Evolutionary conservation across 495 filamentous ascomycete species (phyloP), one percentile per base, ranked within the genome.

Genomic region (Penicillium roqueforti): DNA sequence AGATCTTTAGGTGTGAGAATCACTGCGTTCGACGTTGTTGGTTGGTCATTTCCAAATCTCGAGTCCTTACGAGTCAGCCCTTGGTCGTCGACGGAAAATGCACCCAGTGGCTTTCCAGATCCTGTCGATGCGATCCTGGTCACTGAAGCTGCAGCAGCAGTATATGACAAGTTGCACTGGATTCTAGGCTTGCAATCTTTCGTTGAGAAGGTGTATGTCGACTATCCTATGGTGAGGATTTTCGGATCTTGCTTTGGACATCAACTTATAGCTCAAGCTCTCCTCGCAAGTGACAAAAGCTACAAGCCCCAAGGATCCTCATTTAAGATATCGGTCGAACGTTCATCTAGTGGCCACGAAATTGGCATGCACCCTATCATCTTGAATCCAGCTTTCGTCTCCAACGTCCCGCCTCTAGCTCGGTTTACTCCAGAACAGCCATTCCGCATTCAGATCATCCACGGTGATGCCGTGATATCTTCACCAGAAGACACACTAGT

Each of bases 241-340:
- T 62, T 68, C 31, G 66, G 68, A 13, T 64, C 65, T 14, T 71
- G 63, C 42, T 71, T 71, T 49, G 68, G 68, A 0, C 66, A 71
- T 47, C 63, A 71, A 36, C 43, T 69, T 6, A 61, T 71, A 44
- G 66, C 55, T 14, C 59, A 66, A 47, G 66, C 41, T 0, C 41
- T 57, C 8, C 56, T 54, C 31, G 48, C 48, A 51, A 51, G 48
- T 13, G 48, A 51, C 25, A 32, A 20, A 6, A 46, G 23, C 54
- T 69, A 50, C 13, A 51, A 26, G 1, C 52, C 23, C 4, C 22
- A 38, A 28, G 46, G 34, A 10, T 46, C 9, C 18, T 40, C 32
- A 6, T 61, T 47, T 4, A 55, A 49, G 25, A 28, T 62, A 16
- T 47, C 60, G 44, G 26, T 41, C 37, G 44, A 37, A 13, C 28